Evolutionary conservation across 495 filamentous ascomycete species (phyloP).

Genomic region (Trichoderma gamsii): DNA sequence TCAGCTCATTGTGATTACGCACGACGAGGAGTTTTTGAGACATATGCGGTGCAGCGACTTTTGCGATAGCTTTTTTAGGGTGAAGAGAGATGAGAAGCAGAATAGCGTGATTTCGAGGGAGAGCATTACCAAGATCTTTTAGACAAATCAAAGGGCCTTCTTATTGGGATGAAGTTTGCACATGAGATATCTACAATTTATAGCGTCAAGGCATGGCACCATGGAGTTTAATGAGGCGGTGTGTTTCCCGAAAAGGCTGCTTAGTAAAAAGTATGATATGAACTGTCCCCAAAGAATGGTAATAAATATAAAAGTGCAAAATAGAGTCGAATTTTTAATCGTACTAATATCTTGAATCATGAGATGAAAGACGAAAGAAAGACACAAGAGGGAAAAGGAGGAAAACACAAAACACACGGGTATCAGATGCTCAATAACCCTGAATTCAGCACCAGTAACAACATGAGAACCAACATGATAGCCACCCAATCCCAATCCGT

Average conservation of each 20-base stretch:
- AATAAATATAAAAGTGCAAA: background rate
- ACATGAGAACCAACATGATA: background rate
- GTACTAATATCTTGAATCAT: background rate
- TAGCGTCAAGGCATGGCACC: background rate
- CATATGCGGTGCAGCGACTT: conserved; percentile 95
- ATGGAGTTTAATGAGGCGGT: background rate
- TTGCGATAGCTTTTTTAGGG: conserved; percentile 82
- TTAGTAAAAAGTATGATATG: background rate
- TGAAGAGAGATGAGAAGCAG: conserved; percentile 75
- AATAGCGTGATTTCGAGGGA: conserved; percentile 80
- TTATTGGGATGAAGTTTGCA: background rate
- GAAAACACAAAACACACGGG: conserved; percentile 7
- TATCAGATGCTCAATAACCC: conserved; percentile 17
- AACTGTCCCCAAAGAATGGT: no score
- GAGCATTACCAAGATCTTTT: conserved; percentile 48
- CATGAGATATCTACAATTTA: no score
- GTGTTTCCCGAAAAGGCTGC: background rate
- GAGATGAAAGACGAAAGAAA: background rate
- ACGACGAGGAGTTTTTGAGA: conserved; percentile 93
- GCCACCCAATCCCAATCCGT: background rate
- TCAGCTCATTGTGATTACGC: conserved; percentile 96
- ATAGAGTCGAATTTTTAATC: background rate
- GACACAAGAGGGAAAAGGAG: background rate
- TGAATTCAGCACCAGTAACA: background rate
- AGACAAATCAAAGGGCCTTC: background rate